Evolutionary conservation across 805 yeast genomes (phyloP).

Genomic region (Komagataella phaffii): DNA sequence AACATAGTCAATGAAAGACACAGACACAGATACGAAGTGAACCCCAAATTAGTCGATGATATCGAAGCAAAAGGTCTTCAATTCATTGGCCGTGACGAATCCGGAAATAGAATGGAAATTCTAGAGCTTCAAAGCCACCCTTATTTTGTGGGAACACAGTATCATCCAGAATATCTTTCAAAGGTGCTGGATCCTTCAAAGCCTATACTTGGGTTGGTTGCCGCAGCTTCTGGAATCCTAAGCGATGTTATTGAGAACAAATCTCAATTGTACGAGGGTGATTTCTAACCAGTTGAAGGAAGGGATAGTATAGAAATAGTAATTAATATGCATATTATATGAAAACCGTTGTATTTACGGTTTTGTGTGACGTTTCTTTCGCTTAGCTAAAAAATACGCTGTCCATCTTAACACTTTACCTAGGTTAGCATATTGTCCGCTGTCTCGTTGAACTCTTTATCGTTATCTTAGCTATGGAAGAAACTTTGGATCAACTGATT

Average conservation of each 20-base stretch:
- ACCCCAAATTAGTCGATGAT: slow-evolving; percentile 61
- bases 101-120: slow-evolving; percentile 86
- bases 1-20: slow-evolving; percentile 80
- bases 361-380: background rate
- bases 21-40: slow-evolving; percentile 96
- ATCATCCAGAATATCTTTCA: slow-evolving; percentile 95
- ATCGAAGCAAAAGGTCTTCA: slow-evolving; percentile 71
- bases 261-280: background rate
- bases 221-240: slow-evolving; percentile 81
- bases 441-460: background rate
- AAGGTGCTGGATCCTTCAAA: slow-evolving; percentile 93
- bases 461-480: background rate
- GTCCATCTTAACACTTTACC: too few relatives aligned
- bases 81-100: slow-evolving; percentile 91
- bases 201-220: slow-evolving; percentile 92
- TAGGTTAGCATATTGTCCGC: too few relatives aligned
- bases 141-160: slow-evolving; percentile 90
- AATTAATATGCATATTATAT: background rate
- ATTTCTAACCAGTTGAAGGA: background rate
- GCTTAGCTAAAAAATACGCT: background rate
- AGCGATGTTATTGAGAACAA: slow-evolving; percentile 43
- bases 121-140: slow-evolving; percentile 80
- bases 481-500: background rate
- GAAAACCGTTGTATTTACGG: background rate
- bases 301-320: background rate